Base-by-base conservation (phyloP, 345 rosid species). In the Leavenworthia alabamica region DNA sequence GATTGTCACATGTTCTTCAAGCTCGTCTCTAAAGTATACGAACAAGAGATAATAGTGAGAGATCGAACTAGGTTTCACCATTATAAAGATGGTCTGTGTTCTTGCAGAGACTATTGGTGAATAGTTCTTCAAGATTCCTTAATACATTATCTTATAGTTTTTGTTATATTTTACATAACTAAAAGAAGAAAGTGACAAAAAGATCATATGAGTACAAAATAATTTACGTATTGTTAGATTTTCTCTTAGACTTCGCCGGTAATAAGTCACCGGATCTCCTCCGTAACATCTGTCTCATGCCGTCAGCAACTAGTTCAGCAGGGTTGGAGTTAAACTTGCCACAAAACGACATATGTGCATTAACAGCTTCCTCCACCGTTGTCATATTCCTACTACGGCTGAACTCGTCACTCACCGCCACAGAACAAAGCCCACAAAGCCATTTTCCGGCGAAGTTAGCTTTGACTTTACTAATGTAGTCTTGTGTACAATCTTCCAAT, bases 351-450 rank as follows among this genome's bases (percentile, higher is more conserved):
- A 93, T 70, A 80, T 90, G 97, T 35, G 96, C 96, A 35, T 79
- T 80, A 33, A 93, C 74, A 23, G 99, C 99, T 61, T 93, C 99
- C 37, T 88, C 97, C 62, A 90, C 71, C 3, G 68, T 69, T 40
- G 47, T 13, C 10, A 8, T 57, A 66, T 67, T 82, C 48, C 72
- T 71, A 40, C 82, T 79, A 56, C 88, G 78, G 61, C 53, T 68
- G 5, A 71, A 80, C 68, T 93, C 99, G 33, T 93, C 97, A 40
- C 75, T 73, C 7, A 90, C 99, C 4, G 97, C 96, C 75, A 84
- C 99, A 3, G 96, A 87, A 69, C 99, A 93, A 64, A 93, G 75
- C 33, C 99, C 99, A 70, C 99, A 93, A 3, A 93, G 77, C 99
- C 99, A 89, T 80, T 87, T 89, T 9, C 88, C 97, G 13, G 80